phyloP scores from a whole-genome alignment of 2,329 filamentous ascomycete genomes.

The Teratosphaeria nubilosa region DNA sequence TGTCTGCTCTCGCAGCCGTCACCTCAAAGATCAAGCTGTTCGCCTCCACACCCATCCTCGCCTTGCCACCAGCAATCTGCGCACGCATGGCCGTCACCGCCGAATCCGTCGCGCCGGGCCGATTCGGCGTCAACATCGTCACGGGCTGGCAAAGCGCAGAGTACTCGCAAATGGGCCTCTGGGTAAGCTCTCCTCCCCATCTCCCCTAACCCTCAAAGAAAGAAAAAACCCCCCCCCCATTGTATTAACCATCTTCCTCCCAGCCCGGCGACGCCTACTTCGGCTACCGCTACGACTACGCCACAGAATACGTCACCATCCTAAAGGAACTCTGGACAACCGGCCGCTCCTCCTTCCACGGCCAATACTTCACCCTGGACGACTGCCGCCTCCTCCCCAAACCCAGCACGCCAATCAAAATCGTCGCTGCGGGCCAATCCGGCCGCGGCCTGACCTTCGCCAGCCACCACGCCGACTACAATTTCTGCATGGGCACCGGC shows the following conservation, averaged over 20 bases:
- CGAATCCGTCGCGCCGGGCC: constrained; percentile 6
- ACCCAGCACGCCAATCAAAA: constrained; percentile 1
- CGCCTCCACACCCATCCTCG: not conserved
- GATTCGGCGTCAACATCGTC: constrained; percentile 9
- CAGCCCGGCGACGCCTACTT: constrained; percentile 7
- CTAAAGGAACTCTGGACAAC: constrained; percentile 8
- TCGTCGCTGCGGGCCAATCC: constrained; percentile 8
- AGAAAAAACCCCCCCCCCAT: too few relatives aligned
- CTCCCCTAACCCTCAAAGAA: too few relatives aligned
- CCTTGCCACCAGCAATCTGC: constrained; percentile 4
- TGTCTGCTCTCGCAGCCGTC: not conserved
- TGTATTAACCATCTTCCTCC: too few relatives aligned
- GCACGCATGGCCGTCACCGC: constrained; percentile 8
- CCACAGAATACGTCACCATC: constrained; percentile 8
- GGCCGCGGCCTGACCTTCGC: constrained; percentile 8
- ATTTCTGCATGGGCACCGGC: constrained; percentile 7
- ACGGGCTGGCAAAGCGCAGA: constrained; percentile 10
- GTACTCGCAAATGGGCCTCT: constrained; percentile 8
- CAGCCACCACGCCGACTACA: constrained; percentile 6
- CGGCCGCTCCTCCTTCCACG: constrained; percentile 7
- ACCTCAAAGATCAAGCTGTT: not conserved
- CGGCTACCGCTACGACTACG: constrained; percentile 9
- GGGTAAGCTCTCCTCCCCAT: not conserved
- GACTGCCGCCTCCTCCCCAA: constrained; percentile 9
- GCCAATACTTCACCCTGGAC: constrained; percentile 8